phyloP scores from a whole-genome alignment of 306 rosid species.

The Trifolium fragiferum region DNA sequence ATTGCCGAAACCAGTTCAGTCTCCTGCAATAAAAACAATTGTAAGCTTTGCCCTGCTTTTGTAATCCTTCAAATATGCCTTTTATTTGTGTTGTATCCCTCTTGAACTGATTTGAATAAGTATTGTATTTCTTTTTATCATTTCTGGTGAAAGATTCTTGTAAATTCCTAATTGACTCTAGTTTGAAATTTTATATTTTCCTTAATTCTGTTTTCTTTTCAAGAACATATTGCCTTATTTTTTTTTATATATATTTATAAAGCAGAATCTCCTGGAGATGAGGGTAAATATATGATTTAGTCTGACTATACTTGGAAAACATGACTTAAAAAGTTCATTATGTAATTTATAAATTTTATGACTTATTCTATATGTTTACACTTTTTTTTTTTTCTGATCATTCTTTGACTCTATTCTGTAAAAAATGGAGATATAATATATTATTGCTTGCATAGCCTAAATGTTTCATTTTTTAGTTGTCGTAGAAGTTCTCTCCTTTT shows the following conservation, averaged over 20 bases:
- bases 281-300: background rate
- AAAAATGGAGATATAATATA: background rate
- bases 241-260: background rate
- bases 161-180: constrained; percentile 12
- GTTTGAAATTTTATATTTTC: constrained; percentile 27
- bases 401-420: background rate
- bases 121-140: constrained; percentile 18
- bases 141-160: constrained; percentile 15
- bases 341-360: constrained; percentile 12
- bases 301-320: constrained; percentile 1
- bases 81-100: constrained; percentile 23
- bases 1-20: constrained; percentile 45
- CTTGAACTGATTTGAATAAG: constrained; percentile 12
- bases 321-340: background rate
- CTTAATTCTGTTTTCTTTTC: constrained; percentile 4
- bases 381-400: no score
- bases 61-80: constrained; percentile 23
- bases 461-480: background rate
- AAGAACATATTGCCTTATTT: constrained; percentile 1
- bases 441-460: constrained; percentile 8
- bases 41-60: constrained; percentile 54
- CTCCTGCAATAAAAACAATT: constrained; percentile 46
- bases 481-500: background rate
- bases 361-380: constrained; percentile 8
- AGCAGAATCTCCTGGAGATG: constrained; percentile 2